Percentiles rank a stretch among this genome's conserved stretches.
Conservation (phyloP, 2,329 filamentous ascomycete species). For the Hysterium pulicare region DNA sequence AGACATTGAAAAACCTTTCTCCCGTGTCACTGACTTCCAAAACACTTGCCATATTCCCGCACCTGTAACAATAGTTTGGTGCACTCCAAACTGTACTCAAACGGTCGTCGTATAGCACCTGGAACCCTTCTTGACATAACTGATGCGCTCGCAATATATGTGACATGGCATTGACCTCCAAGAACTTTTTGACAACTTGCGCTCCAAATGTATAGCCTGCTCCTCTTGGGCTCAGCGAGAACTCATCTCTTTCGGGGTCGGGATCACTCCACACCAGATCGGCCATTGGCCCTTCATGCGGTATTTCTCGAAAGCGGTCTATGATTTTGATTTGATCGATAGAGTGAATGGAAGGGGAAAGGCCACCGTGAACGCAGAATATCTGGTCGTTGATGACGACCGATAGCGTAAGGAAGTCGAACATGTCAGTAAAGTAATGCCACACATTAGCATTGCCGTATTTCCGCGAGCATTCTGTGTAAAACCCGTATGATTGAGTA, state of each 20-base stretch:
- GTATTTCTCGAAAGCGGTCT: constrained; percentile 96
- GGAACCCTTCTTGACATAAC: constrained; percentile 95
- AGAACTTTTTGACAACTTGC: constrained; percentile 96
- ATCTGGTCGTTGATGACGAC: constrained; percentile 99
- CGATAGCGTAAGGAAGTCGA: constrained; percentile 93
- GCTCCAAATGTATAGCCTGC: constrained; percentile 97
- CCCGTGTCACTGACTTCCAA: constrained; percentile 92
- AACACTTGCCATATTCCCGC: constrained; percentile 95
- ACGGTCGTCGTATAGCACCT: constrained; percentile 91
- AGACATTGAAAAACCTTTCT: constrained; percentile 95
- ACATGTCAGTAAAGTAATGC: constrained; percentile 99
- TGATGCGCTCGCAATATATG: constrained; percentile 98
- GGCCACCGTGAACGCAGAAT: constrained; percentile 94
- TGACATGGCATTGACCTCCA: constrained; percentile 95
- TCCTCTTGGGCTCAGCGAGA: constrained; percentile 86
- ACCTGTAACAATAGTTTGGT: constrained; percentile 80
- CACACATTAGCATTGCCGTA: constrained; percentile 98
- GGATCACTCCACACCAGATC: constrained; percentile 98
- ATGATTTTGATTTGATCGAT: constrained; percentile 99
- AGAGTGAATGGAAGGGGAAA: constrained; percentile 74
- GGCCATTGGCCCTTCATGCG: constrained; percentile 99
- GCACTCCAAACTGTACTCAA: constrained; percentile 93
- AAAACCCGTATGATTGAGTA: constrained; percentile 98
- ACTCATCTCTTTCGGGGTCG: constrained; percentile 95
- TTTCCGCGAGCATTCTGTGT: constrained; percentile 95